Percentiles rank a stretch among this genome's conserved stretches.
Conservation (phyloP, 2,329 filamentous ascomycete genomes). For the Pseudogymnoascus destructans region DNA sequence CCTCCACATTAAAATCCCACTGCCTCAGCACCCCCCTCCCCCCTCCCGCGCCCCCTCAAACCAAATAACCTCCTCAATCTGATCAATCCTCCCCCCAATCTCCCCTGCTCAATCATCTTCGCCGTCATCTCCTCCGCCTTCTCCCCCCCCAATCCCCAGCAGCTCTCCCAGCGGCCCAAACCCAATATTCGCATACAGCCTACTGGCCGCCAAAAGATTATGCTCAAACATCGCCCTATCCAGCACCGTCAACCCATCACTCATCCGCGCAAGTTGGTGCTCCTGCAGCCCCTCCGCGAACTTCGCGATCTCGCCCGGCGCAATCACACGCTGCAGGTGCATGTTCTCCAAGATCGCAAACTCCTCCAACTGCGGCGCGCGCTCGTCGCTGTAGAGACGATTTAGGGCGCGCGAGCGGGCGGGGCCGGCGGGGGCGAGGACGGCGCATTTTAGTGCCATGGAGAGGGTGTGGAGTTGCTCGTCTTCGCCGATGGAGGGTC, state of each 20-base stretch:
- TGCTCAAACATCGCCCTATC: conserved; percentile 92
- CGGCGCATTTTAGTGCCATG: conserved; percentile 81
- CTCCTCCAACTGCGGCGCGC: conserved; percentile 61
- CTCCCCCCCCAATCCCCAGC: conserved; percentile 62
- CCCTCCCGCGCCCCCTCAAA: conserved; percentile 66
- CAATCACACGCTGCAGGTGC: conserved; percentile 78
- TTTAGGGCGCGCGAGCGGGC: conserved; percentile 66
- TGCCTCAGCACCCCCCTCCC: conserved; percentile 58
- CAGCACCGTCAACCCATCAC: conserved; percentile 85
- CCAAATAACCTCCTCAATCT: conserved; percentile 77
- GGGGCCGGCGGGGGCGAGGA: conserved; percentile 84
- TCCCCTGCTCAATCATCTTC: conserved; percentile 89
- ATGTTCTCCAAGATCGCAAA: conserved; percentile 93
- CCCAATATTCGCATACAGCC: conserved; percentile 64
- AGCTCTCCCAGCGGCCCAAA: conserved; percentile 64
- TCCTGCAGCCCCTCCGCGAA: conserved; percentile 71
- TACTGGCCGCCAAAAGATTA: conserved; percentile 77
- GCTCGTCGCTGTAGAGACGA: conserved; percentile 86
- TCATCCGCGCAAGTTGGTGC: conserved; percentile 81
- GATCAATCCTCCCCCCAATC: conserved; percentile 84
- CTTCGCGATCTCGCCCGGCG: conserved; percentile 67
- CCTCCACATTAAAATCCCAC: conserved; percentile 84
- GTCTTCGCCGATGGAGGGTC: conserved; percentile 61
- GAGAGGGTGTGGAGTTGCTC: conserved; percentile 75
- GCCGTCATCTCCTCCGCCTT: conserved; percentile 86